Conservation (phyloP, 1,284 basidiomycete genomes). For the Cystobasidium slooffiae region DNA sequence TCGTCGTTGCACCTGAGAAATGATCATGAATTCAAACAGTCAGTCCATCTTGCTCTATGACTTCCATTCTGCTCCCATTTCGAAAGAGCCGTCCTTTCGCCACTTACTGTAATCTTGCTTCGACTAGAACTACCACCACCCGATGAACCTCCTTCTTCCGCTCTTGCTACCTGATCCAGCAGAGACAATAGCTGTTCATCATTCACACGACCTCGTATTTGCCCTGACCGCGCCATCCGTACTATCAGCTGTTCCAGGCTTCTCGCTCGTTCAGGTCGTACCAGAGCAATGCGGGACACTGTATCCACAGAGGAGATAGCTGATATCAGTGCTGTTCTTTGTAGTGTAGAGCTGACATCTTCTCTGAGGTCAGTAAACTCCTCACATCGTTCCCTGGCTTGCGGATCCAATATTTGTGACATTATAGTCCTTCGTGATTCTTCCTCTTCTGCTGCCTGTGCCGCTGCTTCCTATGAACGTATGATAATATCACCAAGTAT, state of each 20-base stretch:
- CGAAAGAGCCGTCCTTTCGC: no score
- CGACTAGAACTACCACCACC: not conserved
- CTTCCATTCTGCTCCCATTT: no score
- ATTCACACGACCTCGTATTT: conserved; percentile 79
- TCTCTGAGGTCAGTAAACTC: no score
- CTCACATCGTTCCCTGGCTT: conserved; percentile 85
- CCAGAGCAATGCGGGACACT: conserved; percentile 91
- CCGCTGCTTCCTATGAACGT: conserved; percentile 53
- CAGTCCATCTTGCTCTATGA: not conserved
- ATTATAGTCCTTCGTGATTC: conserved; percentile 69
- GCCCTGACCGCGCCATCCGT: conserved; percentile 91
- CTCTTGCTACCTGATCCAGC: conserved; percentile 77
- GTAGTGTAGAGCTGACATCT: no score
- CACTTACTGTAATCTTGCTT: conserved; percentile 42
- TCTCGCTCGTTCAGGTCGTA: conserved; percentile 82
- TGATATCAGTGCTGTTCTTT: conserved; percentile 44
- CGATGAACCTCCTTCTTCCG: conserved; percentile 5
- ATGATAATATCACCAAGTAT: not conserved
- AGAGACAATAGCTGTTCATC: conserved; percentile 89
- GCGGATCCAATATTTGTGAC: conserved; percentile 81
- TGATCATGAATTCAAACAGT: not conserved
- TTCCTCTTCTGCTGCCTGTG: conserved; percentile 55
- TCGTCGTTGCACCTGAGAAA: conserved; percentile 23
- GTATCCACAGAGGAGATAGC: conserved; percentile 31
- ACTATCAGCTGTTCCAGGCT: conserved; percentile 85